Base-by-base conservation (phyloP, 1,284 basidiomycete species). In the Schizophyllum amplum region DNA sequence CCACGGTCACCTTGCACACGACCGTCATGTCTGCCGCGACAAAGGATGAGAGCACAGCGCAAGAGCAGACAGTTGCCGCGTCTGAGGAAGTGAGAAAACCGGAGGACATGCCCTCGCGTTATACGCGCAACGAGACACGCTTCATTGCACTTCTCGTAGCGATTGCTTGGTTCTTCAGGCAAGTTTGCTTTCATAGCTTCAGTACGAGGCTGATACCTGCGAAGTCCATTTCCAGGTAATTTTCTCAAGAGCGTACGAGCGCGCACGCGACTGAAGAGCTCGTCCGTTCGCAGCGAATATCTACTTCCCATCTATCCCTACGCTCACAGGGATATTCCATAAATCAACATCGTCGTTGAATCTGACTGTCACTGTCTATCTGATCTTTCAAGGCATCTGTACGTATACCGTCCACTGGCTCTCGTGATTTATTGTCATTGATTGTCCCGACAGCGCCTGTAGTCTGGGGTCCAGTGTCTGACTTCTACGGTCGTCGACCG, bases 381-480 rank as follows among this genome's bases (percentile, higher is more conserved):
- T 91, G 79, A 72, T 90, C 42, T 72, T 90, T 25, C 90, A 92
- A 71, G 89, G 84, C n/a, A 67, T 88, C 48, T 78, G 87, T 87
- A 61, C 58, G 74, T 64, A 24, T 26, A 25, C 24, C 42, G 23
- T 26, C 52, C 4, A 27, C 54, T 27, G 27, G 4, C 54, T 51
- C 6, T 51, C 47, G 5, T 25, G 15, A 49, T 27, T 50, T 22
- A 49, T 26, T 9, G 55, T 58, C 51, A 53, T 55, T 48, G 53
- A 48, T 4, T 46, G 9, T 9, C 57, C 9, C 7, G 26, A 22
- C 4, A 84, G 81, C 82, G 47, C 83, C 83, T 2, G 81, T 84
- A 73, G 60, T 85, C 46, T 86, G 83, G 80, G 84, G 81, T 26
- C 75, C 79, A 3, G 62, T 84, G 5, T 80, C 83, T 42, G 84